Evolutionary conservation across 1,284 basidiomycete species (phyloP).

Genomic region (Sphaerobolus stellatus): DNA sequence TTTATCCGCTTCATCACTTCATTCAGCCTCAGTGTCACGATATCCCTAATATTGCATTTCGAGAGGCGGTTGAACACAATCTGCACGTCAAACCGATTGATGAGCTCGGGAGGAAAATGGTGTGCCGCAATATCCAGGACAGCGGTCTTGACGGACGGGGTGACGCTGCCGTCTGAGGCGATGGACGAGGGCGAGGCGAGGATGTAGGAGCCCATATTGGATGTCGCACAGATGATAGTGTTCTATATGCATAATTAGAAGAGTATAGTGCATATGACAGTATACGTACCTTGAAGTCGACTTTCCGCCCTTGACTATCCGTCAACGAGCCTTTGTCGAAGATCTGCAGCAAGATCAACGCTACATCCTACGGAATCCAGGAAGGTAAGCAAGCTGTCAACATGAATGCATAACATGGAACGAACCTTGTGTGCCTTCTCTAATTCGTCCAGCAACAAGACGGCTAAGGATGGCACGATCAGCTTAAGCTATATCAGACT

Average conservation of each 20-base stretch:
- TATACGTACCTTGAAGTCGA: slow-evolving; percentile 70
- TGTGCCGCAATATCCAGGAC: slow-evolving; percentile 75
- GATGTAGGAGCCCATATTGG: slow-evolving; percentile 64
- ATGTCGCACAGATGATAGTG: slow-evolving; percentile 77
- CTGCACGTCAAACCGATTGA: slow-evolving; percentile 87
- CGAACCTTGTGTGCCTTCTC: slow-evolving; percentile 87
- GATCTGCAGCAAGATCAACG: slow-evolving; percentile 90
- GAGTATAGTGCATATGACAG: slow-evolving; percentile 16
- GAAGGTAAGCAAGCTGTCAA: background rate
- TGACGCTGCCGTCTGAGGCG: slow-evolving; percentile 66
- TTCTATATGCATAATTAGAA: slow-evolving; percentile 45
- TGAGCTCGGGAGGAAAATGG: slow-evolving; percentile 87
- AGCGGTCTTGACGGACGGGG: slow-evolving; percentile 56
- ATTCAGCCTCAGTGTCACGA: slow-evolving; percentile 73
- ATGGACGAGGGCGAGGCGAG: slow-evolving; percentile 71
- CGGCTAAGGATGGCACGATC: slow-evolving; percentile 43
- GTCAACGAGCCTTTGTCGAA: slow-evolving; percentile 90
- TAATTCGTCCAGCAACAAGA: slow-evolving; percentile 82
- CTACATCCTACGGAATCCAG: slow-evolving; percentile 68
- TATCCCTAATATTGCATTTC: slow-evolving; percentile 65
- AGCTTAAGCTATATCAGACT: background rate
- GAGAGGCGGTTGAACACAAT: slow-evolving; percentile 90
- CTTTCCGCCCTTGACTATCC: slow-evolving; percentile 76
- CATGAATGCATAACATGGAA: background rate
- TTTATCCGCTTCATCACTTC: slow-evolving; percentile 73